Conservation (phyloP, 148 eudicot species). For the Talinum fruticosum region DNA sequence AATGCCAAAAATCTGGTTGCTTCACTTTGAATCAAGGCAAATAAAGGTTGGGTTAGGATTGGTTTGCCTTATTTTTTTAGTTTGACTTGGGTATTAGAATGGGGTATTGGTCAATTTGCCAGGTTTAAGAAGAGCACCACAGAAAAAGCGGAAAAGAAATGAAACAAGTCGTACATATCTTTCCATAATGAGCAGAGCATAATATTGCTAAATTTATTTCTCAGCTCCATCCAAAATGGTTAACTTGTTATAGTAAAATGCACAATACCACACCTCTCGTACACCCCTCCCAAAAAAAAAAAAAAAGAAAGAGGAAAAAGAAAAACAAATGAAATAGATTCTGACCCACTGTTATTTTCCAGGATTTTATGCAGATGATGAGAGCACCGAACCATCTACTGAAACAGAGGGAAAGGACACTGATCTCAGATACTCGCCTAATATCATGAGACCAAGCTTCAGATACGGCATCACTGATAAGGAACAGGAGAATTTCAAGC, state of each 20-base stretch:
- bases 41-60: not conserved
- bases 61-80: not conserved
- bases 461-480: conserved; percentile 17
- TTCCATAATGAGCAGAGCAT: not conserved
- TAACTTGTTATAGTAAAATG: too few species aligned
- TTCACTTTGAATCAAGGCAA: not conserved
- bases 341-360: conserved; percentile 7
- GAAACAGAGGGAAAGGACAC: conserved; percentile 38
- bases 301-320: not conserved
- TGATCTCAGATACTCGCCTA: conserved; percentile 24
- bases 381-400: conserved; percentile 26
- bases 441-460: conserved; percentile 27
- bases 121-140: not conserved
- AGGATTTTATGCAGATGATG: conserved; percentile 40
- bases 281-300: not conserved
- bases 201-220: too few species aligned
- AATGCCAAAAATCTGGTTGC: not conserved
- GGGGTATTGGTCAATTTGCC: too few species aligned
- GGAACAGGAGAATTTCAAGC: conserved; percentile 32
- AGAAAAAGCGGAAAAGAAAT: not conserved
- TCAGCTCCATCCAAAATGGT: not conserved
- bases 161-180: not conserved
- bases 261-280: not conserved
- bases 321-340: not conserved
- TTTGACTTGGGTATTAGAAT: too few species aligned